Percentiles rank a stretch among this genome's conserved stretches.
Conservation (phyloP, 2,329 filamentous ascomycete genomes). For the Xylariaceae sp. region DNA sequence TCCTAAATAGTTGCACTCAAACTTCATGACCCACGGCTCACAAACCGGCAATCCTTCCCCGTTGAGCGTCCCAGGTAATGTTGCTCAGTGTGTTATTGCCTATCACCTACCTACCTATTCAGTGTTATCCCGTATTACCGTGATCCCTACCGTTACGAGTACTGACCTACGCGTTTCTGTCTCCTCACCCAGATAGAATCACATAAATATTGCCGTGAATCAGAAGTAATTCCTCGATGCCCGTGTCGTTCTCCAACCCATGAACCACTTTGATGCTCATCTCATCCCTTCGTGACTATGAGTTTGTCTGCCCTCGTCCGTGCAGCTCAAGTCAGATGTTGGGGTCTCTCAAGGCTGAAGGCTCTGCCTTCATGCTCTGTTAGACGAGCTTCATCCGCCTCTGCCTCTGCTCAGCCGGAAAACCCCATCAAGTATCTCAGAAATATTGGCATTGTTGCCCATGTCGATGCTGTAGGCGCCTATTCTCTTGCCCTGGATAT, state of each 20-base stretch:
- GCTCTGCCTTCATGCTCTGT: constrained; percentile 12
- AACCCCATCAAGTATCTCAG: constrained; percentile 59
- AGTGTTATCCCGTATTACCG: no score
- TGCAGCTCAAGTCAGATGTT: constrained; percentile 26
- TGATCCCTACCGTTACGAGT: no score
- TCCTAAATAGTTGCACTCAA: no score
- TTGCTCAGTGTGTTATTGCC: no score
- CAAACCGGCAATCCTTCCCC: no score
- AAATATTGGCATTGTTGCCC: constrained; percentile 97
- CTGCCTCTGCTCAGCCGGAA: constrained; percentile 30
- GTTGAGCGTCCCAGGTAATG: no score
- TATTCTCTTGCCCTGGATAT: neutral
- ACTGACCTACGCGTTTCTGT: neutral
- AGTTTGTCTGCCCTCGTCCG: constrained; percentile 24
- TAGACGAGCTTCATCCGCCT: constrained; percentile 17
- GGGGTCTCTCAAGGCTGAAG: constrained; percentile 19
- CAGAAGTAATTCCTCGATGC: neutral
- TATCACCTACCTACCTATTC: neutral
- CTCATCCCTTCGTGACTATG: constrained; percentile 21
- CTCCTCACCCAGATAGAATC: neutral
- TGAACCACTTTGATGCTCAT: constrained; percentile 3
- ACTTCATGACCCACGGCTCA: no score
- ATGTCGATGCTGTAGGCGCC: constrained; percentile 75
- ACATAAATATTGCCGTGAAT: neutral
- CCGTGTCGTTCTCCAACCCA: neutral